These are phyloP conservation scores for Auricularia heimuer DNA, from an alignment of 768 basidiomycete genomes.

Conservation along the genomic window DNA sequence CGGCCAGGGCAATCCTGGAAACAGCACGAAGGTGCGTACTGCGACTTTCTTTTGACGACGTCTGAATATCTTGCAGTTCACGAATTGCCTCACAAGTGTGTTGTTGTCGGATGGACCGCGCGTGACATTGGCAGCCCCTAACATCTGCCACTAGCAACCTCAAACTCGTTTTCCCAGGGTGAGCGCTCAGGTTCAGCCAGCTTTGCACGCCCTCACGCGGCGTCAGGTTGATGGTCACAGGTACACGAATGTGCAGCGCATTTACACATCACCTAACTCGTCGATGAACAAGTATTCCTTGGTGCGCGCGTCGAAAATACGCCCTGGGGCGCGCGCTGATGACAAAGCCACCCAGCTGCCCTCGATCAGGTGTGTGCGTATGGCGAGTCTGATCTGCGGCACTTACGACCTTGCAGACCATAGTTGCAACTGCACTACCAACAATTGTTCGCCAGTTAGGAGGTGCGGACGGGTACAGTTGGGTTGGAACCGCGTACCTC, in stretches of 20 bases:
- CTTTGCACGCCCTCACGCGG: background rate
- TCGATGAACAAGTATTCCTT: background rate
- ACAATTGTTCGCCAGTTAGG: background rate
- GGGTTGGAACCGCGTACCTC: constrained; percentile 13
- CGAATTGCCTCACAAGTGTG: background rate
- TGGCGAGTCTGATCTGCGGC: background rate
- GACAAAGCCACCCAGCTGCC: background rate
- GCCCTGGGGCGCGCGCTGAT: background rate
- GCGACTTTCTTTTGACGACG: background rate
- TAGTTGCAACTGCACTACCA: background rate
- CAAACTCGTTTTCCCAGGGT: background rate
- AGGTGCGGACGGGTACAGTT: background rate
- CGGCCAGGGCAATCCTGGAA: background rate
- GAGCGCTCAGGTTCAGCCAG: background rate
- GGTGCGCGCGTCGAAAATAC: background rate
- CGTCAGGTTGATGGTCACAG: background rate
- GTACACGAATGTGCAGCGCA: background rate
- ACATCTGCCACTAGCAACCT: background rate
- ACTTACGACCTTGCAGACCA: background rate
- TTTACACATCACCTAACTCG: background rate
- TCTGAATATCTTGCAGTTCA: background rate
- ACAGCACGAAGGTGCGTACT: background rate
- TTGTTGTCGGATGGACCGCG: too few relatives aligned
- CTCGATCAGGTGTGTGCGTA: background rate
- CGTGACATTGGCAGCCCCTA: background rate